Conservation (phyloP, 2,329 filamentous ascomycete species). For the Domatiomyces globalis region DNA sequence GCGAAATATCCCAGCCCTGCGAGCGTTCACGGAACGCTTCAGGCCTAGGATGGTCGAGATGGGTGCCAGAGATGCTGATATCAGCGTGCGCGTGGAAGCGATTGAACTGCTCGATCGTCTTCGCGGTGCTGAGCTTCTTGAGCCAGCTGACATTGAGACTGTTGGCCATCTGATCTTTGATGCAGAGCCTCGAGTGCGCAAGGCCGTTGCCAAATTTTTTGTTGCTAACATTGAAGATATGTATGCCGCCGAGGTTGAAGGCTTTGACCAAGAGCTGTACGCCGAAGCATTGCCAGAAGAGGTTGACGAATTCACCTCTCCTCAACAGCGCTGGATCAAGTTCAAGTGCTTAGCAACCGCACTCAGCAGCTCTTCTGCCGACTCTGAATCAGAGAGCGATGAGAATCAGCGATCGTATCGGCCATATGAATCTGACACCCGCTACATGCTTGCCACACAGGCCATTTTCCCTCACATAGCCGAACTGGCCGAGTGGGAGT, state of each 20-base stretch:
- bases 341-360: slow-evolving; percentile 82
- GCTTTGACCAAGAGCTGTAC: slow-evolving; percentile 68
- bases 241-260: slow-evolving; percentile 65
- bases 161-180: slow-evolving; percentile 85
- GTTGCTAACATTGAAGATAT: slow-evolving; percentile 71
- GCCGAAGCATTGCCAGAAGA: slow-evolving; percentile 61
- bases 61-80: slow-evolving; percentile 70
- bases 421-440: slow-evolving; percentile 46
- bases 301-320: slow-evolving; percentile 54
- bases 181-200: slow-evolving; percentile 67
- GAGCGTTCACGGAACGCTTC: slow-evolving; percentile 88
- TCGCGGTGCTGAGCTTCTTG: slow-evolving; percentile 69
- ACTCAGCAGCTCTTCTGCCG: slow-evolving; percentile 62
- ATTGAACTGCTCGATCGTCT: slow-evolving; percentile 72
- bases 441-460: slow-evolving; percentile 74
- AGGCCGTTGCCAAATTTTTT: slow-evolving; percentile 82
- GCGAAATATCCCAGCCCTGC: slow-evolving; percentile 59
- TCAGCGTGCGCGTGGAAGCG: slow-evolving; percentile 62
- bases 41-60: slow-evolving; percentile 80
- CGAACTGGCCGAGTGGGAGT: slow-evolving; percentile 75
- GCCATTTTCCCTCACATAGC: slow-evolving; percentile 69
- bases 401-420: slow-evolving; percentile 21
- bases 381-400: slow-evolving; percentile 48
- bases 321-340: slow-evolving; percentile 73
- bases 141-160: slow-evolving; percentile 79